Percentiles rank a stretch among this genome's conserved stretches.
These are phyloP conservation scores for Aspergillus olivimuriae DNA, from an alignment of 495 filamentous ascomycete genomes.

Conservation along the genomic window DNA sequence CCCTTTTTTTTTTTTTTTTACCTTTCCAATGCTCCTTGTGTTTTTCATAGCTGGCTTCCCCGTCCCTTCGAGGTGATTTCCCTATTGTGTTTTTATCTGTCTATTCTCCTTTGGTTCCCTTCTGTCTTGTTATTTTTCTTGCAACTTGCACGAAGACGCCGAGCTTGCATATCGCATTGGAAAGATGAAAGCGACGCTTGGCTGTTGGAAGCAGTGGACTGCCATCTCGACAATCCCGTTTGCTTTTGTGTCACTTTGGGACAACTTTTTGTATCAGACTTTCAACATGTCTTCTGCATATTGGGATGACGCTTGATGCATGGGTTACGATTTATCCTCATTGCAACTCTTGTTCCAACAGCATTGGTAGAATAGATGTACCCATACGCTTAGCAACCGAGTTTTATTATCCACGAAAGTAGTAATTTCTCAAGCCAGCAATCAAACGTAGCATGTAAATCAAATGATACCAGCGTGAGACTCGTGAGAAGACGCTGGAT, in stretches of 20 bases:
- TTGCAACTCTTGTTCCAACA: conserved; percentile 12
- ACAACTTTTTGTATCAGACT: conserved; percentile 1
- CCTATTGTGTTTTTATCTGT: conserved; percentile 9
- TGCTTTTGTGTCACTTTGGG: not conserved
- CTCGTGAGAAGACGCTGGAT: too few species aligned
- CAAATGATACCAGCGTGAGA: too few species aligned
- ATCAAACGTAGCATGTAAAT: too few species aligned
- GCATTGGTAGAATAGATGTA: conserved; percentile 25
- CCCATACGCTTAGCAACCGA: conserved; percentile 22
- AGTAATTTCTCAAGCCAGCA: too few species aligned
- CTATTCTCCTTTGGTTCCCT: conserved; percentile 1
- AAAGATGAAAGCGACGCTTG: not conserved
- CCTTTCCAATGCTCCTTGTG: conserved; percentile 15
- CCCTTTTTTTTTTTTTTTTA: conserved; percentile 10
- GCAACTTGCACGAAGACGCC: not conserved
- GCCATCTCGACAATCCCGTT: not conserved
- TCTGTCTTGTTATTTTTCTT: not conserved
- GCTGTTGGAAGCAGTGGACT: not conserved
- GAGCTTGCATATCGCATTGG: not conserved
- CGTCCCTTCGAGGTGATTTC: conserved; percentile 8
- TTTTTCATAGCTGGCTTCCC: conserved; percentile 19
- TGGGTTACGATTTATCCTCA: conserved; percentile 12
- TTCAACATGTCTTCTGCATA: conserved; percentile 10
- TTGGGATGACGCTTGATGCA: conserved; percentile 13
- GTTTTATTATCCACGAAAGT: too few species aligned